Conservation (phyloP, 305 asterid genomes). For the Ajuga reptans region DNA sequence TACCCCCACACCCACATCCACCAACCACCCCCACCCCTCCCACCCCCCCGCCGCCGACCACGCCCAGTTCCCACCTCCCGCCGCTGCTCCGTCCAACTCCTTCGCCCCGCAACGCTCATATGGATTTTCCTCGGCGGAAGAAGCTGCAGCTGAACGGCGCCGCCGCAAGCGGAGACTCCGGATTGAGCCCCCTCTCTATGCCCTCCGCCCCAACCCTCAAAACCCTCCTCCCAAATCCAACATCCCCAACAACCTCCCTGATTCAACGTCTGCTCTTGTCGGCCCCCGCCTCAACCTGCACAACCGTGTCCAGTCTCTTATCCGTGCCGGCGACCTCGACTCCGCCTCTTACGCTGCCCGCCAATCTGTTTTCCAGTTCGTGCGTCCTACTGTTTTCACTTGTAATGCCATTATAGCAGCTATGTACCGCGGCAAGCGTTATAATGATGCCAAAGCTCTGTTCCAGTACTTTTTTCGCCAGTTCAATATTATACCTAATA, state of each 20-base stretch:
- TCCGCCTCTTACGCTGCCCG: constrained; percentile 73
- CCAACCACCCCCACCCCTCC: neutral
- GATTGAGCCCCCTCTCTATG: constrained; percentile 76
- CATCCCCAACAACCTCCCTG: constrained; percentile 43
- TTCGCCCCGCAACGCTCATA: constrained; percentile 42
- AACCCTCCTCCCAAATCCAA: constrained; percentile 24
- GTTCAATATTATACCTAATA: constrained; percentile 55
- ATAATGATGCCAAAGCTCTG: constrained; percentile 56
- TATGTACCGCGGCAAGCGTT: constrained; percentile 65
- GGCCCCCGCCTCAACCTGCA: constrained; percentile 84
- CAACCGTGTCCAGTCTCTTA: constrained; percentile 88
- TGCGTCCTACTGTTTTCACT: constrained; percentile 87
- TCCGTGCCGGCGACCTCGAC: constrained; percentile 85
- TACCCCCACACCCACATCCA: neutral
- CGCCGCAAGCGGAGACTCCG: constrained; percentile 81
- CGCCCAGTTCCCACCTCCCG: constrained; percentile 1
- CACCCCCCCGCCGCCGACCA: constrained; percentile 13
- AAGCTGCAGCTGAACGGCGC: constrained; percentile 90
- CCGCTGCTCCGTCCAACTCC: constrained; percentile 29
- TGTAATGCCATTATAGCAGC: constrained; percentile 92
- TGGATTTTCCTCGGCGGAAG: constrained; percentile 79
- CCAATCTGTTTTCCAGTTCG: constrained; percentile 54
- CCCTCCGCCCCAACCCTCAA: constrained; percentile 57
- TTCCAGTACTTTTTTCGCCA: constrained; percentile 80
- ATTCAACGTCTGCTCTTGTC: constrained; percentile 61